Conservation (phyloP, 495 filamentous ascomycete species). For the Sordaria brevicollis region DNA sequence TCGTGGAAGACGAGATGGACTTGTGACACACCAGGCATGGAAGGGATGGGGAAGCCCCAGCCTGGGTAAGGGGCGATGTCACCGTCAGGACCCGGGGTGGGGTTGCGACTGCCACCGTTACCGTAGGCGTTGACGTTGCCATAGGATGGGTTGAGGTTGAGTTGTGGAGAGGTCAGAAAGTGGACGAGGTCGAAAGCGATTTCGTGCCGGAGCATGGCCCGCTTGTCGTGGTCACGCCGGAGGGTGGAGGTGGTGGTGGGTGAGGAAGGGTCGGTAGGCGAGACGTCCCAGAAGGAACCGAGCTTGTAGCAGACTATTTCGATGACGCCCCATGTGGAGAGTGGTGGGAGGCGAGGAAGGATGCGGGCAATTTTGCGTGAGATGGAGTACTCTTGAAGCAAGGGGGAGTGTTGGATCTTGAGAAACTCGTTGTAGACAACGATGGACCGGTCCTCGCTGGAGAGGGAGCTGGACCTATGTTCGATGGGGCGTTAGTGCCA, state of each 20-base stretch:
- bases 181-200: conserved; percentile 3
- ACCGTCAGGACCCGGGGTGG: background rate
- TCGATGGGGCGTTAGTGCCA: background rate
- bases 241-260: background rate
- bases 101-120: background rate
- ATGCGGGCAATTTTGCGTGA: background rate
- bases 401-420: conserved; percentile 1
- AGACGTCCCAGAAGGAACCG: conserved; percentile 3
- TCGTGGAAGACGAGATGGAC: background rate
- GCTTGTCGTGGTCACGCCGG: background rate
- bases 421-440: conserved; percentile 7
- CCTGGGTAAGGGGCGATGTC: background rate
- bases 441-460: background rate
- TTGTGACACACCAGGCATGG: background rate
- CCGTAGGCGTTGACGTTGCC: background rate
- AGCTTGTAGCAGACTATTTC: conserved; percentile 6
- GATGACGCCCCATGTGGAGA: conserved; percentile 4
- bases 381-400: conserved; percentile 3
- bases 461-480: background rate
- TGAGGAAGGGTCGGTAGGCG: background rate
- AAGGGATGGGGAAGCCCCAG: background rate
- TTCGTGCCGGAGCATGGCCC: conserved; percentile 6
- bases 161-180: background rate
- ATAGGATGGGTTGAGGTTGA: background rate
- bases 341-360: conserved; percentile 2